phyloP scores from a whole-genome alignment of 805 yeast genomes.

The Candida bentonensis region DNA sequence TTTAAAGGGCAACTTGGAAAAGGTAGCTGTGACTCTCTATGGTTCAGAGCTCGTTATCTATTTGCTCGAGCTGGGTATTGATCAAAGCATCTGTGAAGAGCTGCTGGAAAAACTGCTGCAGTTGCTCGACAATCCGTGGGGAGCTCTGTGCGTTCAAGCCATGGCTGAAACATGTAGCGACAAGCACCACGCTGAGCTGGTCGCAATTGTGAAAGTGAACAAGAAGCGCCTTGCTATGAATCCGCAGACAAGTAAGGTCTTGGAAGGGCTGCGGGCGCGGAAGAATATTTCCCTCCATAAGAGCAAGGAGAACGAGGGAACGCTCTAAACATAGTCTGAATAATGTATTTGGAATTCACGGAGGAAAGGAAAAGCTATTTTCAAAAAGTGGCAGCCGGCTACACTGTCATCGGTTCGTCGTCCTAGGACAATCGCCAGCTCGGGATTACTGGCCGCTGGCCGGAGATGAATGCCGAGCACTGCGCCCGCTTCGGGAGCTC shows the following conservation, averaged over 20 bases:
- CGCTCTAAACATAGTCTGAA: too few relatives aligned
- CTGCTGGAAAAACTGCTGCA: background rate
- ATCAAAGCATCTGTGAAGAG: background rate
- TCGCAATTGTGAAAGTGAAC: background rate
- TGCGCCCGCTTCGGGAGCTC: too few relatives aligned
- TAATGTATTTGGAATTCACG: too few relatives aligned
- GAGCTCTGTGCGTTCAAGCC: background rate
- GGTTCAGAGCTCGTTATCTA: background rate
- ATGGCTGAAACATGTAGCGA: background rate
- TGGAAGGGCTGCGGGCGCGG: background rate
- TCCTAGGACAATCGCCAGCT: too few relatives aligned
- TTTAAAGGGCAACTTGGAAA: background rate
- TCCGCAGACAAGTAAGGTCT: background rate
- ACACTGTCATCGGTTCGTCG: too few relatives aligned
- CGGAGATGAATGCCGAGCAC: too few relatives aligned
- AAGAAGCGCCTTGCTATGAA: background rate
- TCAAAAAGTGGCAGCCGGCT: too few relatives aligned
- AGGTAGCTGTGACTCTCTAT: background rate
- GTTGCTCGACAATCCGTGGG: background rate
- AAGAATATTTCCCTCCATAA: too few relatives aligned
- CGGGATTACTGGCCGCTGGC: too few relatives aligned
- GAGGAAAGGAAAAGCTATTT: too few relatives aligned
- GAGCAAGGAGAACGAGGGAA: too few relatives aligned
- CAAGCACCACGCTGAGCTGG: background rate
- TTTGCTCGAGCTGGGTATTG: background rate